Evolutionary conservation across 208 protist genomes (phyloP).

Genomic region (Trypanosoma melophagium): DNA sequence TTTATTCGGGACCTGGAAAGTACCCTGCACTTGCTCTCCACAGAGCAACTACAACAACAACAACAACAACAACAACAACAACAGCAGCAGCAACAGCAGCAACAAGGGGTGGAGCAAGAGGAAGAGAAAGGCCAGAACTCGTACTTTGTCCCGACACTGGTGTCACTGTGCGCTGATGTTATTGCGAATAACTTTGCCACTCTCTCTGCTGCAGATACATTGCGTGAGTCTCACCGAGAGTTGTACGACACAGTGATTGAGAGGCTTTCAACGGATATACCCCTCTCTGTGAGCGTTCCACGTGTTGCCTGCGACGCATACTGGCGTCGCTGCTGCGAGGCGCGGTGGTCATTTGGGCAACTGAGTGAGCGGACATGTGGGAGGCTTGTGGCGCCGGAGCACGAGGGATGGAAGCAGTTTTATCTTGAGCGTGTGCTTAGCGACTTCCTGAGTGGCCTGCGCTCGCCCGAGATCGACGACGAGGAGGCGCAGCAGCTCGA

Average conservation of each 20-base stretch:
- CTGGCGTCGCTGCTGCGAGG: slow-evolving; percentile 75
- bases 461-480: slow-evolving; percentile 23
- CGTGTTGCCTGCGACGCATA: slow-evolving; percentile 38
- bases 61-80: background rate
- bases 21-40: background rate
- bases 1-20: slow-evolving; percentile 26
- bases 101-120: slow-evolving; percentile 6
- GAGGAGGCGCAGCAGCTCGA: slow-evolving; percentile 39
- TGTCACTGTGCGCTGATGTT: slow-evolving; percentile 63
- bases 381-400: slow-evolving; percentile 37
- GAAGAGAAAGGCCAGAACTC: slow-evolving; percentile 27
- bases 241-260: slow-evolving; percentile 77
- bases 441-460: slow-evolving; percentile 70
- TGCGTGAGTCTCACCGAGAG: slow-evolving; percentile 41
- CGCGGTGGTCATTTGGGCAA: slow-evolving; percentile 83
- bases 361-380: slow-evolving; percentile 46
- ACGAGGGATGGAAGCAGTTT: slow-evolving; percentile 82
- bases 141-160: slow-evolving; percentile 83
- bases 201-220: slow-evolving; percentile 53
- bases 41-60: background rate
- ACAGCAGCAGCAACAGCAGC: background rate
- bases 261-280: slow-evolving; percentile 54
- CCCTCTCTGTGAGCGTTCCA: slow-evolving; percentile 51
- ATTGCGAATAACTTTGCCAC: slow-evolving; percentile 70
- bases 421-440: slow-evolving; percentile 77